These are phyloP conservation scores for Moricandia moricandioides DNA, from an alignment of 345 rosid genomes.

Conservation along the genomic window DNA sequence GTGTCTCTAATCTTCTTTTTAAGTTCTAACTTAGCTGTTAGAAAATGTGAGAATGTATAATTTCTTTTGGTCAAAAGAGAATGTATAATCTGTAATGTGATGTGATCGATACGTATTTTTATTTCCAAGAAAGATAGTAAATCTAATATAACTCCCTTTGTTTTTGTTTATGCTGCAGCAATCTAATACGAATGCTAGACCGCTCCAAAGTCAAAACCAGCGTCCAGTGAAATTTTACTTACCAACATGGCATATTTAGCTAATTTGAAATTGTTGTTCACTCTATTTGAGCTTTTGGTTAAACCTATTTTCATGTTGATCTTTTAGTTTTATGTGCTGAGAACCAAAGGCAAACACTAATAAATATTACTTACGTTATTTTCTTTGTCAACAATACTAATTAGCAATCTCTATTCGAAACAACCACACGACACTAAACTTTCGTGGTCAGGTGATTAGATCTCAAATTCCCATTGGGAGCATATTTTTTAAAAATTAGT, in stretches of 20 bases:
- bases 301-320: neutral
- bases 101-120: neutral
- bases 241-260: slow-evolving; percentile 29
- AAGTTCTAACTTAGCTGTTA: neutral
- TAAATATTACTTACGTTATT: neutral
- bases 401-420: no score
- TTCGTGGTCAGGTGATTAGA: no score
- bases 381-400: no score
- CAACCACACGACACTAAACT: no score
- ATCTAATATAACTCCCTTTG: neutral
- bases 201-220: slow-evolving; percentile 8
- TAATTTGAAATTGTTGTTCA: neutral
- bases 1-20: neutral
- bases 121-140: neutral
- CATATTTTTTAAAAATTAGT: no score
- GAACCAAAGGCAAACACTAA: neutral
- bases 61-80: no score
- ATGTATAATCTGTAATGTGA: no score
- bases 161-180: slow-evolving; percentile 14
- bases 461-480: no score
- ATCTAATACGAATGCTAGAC: slow-evolving; percentile 34
- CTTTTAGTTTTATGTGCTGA: neutral
- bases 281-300: neutral
- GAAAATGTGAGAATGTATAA: neutral
- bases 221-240: slow-evolving; percentile 22